Percentiles rank a stretch among this genome's conserved stretches.
Evolutionary conservation across 768 basidiomycete genomes (phyloP).

Genomic region (Naganishia kalamii): DNA sequence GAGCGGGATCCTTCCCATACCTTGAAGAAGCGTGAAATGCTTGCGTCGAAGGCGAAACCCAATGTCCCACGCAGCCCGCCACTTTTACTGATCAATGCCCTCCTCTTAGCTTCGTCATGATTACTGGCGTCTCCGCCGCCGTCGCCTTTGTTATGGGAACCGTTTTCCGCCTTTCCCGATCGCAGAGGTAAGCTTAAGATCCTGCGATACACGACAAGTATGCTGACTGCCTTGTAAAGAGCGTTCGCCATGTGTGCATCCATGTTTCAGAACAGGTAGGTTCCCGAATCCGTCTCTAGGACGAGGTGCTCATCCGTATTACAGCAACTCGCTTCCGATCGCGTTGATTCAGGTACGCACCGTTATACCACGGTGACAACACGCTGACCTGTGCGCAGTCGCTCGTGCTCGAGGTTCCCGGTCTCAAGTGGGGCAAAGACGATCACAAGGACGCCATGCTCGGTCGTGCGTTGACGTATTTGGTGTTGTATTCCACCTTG

Average conservation of each 20-base stretch:
- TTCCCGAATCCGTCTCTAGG: not conserved
- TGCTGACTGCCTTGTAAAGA: slow-evolving; percentile 25
- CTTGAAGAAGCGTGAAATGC: too few relatives aligned
- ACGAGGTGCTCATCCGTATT: not conserved
- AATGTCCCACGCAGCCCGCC: too few relatives aligned
- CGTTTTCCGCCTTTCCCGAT: slow-evolving; percentile 61
- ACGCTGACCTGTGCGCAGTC: slow-evolving; percentile 52
- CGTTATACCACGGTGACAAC: not conserved
- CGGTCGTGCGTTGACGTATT: slow-evolving; percentile 55
- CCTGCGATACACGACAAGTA: not conserved
- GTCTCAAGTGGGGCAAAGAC: slow-evolving; percentile 70
- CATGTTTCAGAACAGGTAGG: slow-evolving; percentile 45
- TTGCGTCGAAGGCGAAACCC: too few relatives aligned
- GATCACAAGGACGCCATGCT: slow-evolving; percentile 85
- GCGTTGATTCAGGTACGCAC: slow-evolving; percentile 61
- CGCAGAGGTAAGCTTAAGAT: slow-evolving; percentile 51
- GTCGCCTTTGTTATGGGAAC: slow-evolving; percentile 62
- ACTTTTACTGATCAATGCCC: slow-evolving; percentile 33
- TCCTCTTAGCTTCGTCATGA: slow-evolving; percentile 68
- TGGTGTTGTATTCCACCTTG: slow-evolving; percentile 81
- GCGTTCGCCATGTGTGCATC: slow-evolving; percentile 46
- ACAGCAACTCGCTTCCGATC: slow-evolving; percentile 84
- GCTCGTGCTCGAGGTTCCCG: slow-evolving; percentile 73
- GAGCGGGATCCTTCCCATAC: too few relatives aligned
- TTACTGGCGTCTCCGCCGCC: slow-evolving; percentile 64